Percentiles rank a stretch among this genome's conserved stretches.
phyloP scores from a whole-genome alignment of 2,329 filamentous ascomycete species.

The Apiospora phragmitis region DNA sequence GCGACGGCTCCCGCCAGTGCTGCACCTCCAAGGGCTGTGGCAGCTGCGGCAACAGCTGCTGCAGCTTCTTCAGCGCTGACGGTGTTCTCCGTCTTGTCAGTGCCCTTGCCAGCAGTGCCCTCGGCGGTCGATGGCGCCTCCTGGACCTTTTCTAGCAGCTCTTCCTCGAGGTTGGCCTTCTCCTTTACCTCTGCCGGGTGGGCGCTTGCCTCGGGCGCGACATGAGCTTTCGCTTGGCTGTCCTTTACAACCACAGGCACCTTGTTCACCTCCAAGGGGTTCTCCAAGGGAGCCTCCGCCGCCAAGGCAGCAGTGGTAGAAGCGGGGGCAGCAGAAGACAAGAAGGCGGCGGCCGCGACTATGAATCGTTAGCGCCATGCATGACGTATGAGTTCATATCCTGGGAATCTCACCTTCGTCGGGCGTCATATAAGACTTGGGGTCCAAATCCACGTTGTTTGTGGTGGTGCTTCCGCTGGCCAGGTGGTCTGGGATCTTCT shows the following conservation, averaged over 20 bases:
- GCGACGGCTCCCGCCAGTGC: constrained; percentile 36
- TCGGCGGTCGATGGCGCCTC: constrained; percentile 59
- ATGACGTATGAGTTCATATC: background rate
- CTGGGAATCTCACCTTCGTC: constrained; percentile 43
- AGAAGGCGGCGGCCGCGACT: constrained; percentile 18
- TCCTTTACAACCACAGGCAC: constrained; percentile 68
- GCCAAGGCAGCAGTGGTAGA: constrained; percentile 42
- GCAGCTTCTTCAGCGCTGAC: constrained; percentile 43
- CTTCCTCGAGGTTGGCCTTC: constrained; percentile 70
- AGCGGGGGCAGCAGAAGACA: constrained; percentile 42
- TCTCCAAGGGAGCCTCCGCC: constrained; percentile 44
- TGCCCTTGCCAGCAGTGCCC: constrained; percentile 52
- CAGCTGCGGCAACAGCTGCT: constrained; percentile 43
- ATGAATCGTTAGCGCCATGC: background rate
- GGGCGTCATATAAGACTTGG: constrained; percentile 83
- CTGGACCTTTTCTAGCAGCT: constrained; percentile 68
- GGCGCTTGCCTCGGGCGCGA: constrained; percentile 67
- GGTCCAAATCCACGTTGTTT: constrained; percentile 73
- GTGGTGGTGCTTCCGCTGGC: constrained; percentile 65
- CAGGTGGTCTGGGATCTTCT: constrained; percentile 73
- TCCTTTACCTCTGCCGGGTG: constrained; percentile 66
- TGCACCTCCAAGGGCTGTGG: constrained; percentile 39
- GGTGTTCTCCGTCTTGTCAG: constrained; percentile 51
- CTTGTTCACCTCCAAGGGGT: constrained; percentile 26
- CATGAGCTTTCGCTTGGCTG: constrained; percentile 67